phyloP scores from a whole-genome alignment of 2,329 filamentous ascomycete species.

The Colletotrichum orchidophilum region DNA sequence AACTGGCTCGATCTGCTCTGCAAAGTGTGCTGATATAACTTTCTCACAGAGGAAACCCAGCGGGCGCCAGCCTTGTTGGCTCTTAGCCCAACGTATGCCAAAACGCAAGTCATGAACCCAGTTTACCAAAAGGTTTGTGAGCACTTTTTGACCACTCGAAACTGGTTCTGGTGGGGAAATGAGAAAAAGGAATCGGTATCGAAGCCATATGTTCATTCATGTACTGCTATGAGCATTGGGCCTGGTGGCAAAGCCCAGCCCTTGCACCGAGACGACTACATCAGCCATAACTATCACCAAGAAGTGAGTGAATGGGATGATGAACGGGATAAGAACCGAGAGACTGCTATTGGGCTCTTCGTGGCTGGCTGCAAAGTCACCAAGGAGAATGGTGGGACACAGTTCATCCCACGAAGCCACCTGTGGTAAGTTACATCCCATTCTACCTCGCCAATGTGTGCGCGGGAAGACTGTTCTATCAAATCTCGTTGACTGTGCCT shows the following conservation, averaged over 20 bases:
- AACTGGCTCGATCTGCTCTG: too few relatives aligned
- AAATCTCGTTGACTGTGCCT: neutral
- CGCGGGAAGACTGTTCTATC: too few relatives aligned
- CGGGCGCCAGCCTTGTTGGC: conserved; percentile 24
- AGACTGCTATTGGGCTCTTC: conserved; percentile 41
- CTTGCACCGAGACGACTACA: conserved; percentile 43
- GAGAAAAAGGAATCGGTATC: conserved; percentile 23
- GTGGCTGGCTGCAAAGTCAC: conserved; percentile 41
- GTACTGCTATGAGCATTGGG: conserved; percentile 34
- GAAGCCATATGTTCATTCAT: conserved; percentile 25
- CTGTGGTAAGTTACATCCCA: conserved; percentile 37
- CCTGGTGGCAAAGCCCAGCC: conserved; percentile 39
- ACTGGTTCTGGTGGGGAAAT: conserved; percentile 24
- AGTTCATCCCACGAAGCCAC: conserved; percentile 43
- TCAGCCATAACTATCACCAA: conserved; percentile 37
- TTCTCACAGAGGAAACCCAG: conserved; percentile 16
- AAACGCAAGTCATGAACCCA: conserved; percentile 26
- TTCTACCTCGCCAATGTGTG: too few relatives aligned
- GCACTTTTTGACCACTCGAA: conserved; percentile 21
- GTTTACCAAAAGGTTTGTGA: conserved; percentile 21
- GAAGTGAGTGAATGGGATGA: conserved; percentile 20
- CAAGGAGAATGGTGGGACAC: conserved; percentile 42
- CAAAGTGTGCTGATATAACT: neutral
- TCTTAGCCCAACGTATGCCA: conserved; percentile 26
- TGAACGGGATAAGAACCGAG: conserved; percentile 30